phyloP scores from a whole-genome alignment of 1,284 basidiomycete genomes.

The Ustilago bromivora region DNA sequence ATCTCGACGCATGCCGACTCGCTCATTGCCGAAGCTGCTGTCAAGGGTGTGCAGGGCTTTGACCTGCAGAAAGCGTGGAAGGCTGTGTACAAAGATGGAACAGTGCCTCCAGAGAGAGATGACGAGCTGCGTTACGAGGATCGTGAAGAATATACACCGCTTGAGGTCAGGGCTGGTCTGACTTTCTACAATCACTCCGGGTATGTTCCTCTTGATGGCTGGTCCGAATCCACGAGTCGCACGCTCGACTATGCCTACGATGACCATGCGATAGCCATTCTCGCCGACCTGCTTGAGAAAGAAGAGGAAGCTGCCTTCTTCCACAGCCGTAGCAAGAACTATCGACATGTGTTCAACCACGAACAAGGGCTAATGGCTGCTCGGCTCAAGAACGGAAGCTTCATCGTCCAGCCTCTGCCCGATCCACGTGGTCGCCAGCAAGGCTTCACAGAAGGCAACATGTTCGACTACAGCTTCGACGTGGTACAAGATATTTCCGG shows the following conservation, averaged over 20 bases:
- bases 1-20: constrained; percentile 83
- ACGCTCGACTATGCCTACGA: constrained; percentile 79
- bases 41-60: constrained; percentile 76
- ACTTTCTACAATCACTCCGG: constrained; percentile 78
- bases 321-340: constrained; percentile 74
- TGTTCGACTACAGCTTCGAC: constrained; percentile 66
- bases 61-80: constrained; percentile 78
- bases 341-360: constrained; percentile 78
- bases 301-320: constrained; percentile 74
- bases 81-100: constrained; percentile 81
- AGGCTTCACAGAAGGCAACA: constrained; percentile 85
- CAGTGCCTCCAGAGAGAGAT: constrained; percentile 69
- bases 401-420: constrained; percentile 46
- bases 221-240: constrained; percentile 45
- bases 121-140: constrained; percentile 74
- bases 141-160: constrained; percentile 77
- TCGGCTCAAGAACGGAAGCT: constrained; percentile 75
- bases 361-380: constrained; percentile 85
- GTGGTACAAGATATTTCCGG: constrained; percentile 74
- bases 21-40: constrained; percentile 81
- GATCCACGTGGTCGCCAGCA: constrained; percentile 77
- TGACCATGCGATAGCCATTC: constrained; percentile 79
- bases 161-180: constrained; percentile 79
- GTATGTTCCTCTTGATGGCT: constrained; percentile 81
- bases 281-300: constrained; percentile 75